Conservation (phyloP, 306 rosid genomes). For the Alnus glutinosa region DNA sequence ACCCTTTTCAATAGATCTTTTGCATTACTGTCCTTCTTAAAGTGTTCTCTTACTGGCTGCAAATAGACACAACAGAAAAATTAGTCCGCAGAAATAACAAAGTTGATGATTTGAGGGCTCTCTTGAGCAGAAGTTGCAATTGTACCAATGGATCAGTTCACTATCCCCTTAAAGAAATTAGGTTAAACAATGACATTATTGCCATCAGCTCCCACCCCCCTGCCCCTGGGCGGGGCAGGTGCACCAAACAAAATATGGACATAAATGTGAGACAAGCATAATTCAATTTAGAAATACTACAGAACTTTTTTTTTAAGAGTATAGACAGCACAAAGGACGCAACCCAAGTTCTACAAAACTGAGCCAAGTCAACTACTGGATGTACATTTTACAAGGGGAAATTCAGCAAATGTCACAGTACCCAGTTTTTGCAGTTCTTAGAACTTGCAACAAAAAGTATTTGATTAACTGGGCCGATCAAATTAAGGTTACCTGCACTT, state of each 20-base stretch:
- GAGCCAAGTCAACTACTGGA: neutral
- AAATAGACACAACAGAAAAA: conserved; percentile 20
- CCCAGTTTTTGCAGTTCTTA: neutral
- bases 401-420: neutral
- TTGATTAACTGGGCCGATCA: neutral
- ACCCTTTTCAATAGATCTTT: conserved; percentile 68
- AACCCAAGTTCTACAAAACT: neutral
- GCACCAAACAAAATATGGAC: too few species aligned
- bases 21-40: conserved; percentile 65
- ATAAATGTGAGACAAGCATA: too few species aligned
- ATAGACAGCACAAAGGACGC: too few species aligned
- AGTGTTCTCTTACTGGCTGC: conserved; percentile 84
- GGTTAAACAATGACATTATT: too few species aligned
- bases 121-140: neutral
- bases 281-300: too few species aligned
- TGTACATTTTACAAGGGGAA: neutral
- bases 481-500: neutral
- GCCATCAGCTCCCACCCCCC: too few species aligned
- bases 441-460: neutral
- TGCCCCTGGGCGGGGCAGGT: too few species aligned
- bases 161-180: too few species aligned
- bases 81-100: conserved; percentile 9
- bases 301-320: too few species aligned
- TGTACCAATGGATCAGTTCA: too few species aligned
- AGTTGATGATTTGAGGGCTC: neutral